Percentiles rank a stretch among this genome's conserved stretches.
phyloP scores from a whole-genome alignment of 495 filamentous ascomycete species.

The Aspergillus incahuasiensis region DNA sequence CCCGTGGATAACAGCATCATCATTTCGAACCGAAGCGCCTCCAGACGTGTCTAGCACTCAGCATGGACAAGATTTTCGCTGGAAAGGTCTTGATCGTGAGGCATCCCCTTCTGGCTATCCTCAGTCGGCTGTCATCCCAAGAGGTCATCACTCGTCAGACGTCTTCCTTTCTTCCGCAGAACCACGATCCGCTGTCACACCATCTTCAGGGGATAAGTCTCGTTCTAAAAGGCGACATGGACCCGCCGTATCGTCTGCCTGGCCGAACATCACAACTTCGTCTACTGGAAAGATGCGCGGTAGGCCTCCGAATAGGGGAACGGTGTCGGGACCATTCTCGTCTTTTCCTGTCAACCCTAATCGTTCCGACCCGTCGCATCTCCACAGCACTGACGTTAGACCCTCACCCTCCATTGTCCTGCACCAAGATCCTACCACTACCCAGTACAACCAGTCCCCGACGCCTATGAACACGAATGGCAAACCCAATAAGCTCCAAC shows the following conservation, averaged over 20 bases:
- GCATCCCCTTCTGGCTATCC: conserved; percentile 67
- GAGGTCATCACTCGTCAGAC: conserved; percentile 45
- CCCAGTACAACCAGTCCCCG: conserved; percentile 28
- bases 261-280: conserved; percentile 66
- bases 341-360: conserved; percentile 75
- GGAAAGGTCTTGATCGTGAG: conserved; percentile 44
- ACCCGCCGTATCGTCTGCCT: conserved; percentile 91
- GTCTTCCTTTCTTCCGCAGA: conserved; percentile 47
- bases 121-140: conserved; percentile 74
- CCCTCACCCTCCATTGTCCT: conserved; percentile 25
- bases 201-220: conserved; percentile 48
- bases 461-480: conserved; percentile 23
- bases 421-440: conserved; percentile 22
- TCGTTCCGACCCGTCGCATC: conserved; percentile 32
- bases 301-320: conserved; percentile 76
- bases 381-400: conserved; percentile 23
- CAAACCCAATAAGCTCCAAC: conserved; percentile 54
- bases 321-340: conserved; percentile 71
- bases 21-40: conserved; percentile 24
- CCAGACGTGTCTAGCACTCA: conserved; percentile 25
- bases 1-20: conserved; percentile 50
- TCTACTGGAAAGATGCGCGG: conserved; percentile 74
- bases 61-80: conserved; percentile 39
- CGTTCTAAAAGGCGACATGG: conserved; percentile 73
- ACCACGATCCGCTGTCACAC: conserved; percentile 66